Evolutionary conservation across 352 stramenopile genomes (phyloP), one percentile per base, ranked within the genome.

Genomic region (Aphanomyces stellatus): DNA sequence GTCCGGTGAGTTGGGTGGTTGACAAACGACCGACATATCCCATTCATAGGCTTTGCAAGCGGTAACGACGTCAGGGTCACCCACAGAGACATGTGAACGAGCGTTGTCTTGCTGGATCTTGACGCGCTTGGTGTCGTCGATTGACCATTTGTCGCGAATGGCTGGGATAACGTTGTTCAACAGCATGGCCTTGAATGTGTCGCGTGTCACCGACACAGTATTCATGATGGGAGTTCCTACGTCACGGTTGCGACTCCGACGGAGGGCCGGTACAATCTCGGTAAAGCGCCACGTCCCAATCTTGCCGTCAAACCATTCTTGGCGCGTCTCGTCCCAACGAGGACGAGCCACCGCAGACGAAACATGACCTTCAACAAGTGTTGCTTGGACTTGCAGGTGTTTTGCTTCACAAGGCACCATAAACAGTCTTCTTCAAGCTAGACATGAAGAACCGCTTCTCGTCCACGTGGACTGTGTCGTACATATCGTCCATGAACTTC

Each of bases 1-100:
- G 40, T 78, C 70, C 0, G 74, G 70, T 4, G 67, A 75, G 33
- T 76, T 76, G 4, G 68, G 30, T 10, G 65, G 67, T 48, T 80
- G 70, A 28, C 43, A 53, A 8, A 10, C 7, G 17, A 53, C 13
- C 5, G 7, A 10, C 17, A 53, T 53, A 28, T 17, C 8, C 43
- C 43, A 53, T 22, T 19, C 43, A 27, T 53, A 6, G 17, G 17
- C 13, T 13, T 17, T 53, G 43, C 43, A 53, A 27, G 43, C 43
- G n/a, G 7, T n/a, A 27, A 28, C 24, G 7, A 53, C 43, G 24
- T 17, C 43, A 27, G 17, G 6, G 22, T 53, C 43, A 17, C 17
- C 6, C 13, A 19, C 13, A 27, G 43, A n/a, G 7, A 28, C 24
- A 53, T 53, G 43, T 53, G 43, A 19, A 10, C 43, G 17, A 13